Base-by-base conservation (phyloP, 306 rosid genomes). In the Castanea sativa region DNA sequence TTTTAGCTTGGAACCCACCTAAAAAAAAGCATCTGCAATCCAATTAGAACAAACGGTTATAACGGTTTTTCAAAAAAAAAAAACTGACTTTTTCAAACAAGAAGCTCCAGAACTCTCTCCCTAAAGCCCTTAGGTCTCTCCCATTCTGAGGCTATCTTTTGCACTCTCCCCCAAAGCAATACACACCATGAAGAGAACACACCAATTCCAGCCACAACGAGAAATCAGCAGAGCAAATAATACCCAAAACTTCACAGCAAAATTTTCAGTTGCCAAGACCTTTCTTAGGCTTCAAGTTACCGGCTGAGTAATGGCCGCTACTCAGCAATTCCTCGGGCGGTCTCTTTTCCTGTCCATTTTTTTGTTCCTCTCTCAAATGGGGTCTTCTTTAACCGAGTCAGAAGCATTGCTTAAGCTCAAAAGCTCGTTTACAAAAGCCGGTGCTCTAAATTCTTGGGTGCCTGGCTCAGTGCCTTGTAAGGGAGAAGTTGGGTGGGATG, bases 371-470 rank as follows among this genome's bases (percentile, higher is more conserved):
- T 71, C 73, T 57, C 74, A 84, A 0, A 53, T 59, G 41, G 32
- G 78, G n/a, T 38, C 25, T 87, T 84, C 94, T 1, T 18, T 86
- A 67, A 51, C 86, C 25, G 94, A 92, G 51, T 57, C 86, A 1
- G 92, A 92, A 68, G 93, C 97, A 1, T 76, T 92, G 83, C 41
- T 92, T 25, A 83, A 61, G 35, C 81, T 92, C 75, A 92, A 90
- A 69, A 71, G 32, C 2, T 86, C 93, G 1, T 86, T 92, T 12
- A 76, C 89, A 6, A 76, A 87, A 18, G 57, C 84, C 1, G 41
- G 30, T n/a, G 79, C 86, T 19, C 84, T 90, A 30, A 23, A 29
- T 12, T 78, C 76, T 60, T 92, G 97, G 97, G 80, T 82, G 13
- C 38, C 72, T 12, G 74, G 32, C 43, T 51, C 91, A 15, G 3